phyloP scores from a whole-genome alignment of 306 rosid genomes.

The Urtica urens region DNA sequence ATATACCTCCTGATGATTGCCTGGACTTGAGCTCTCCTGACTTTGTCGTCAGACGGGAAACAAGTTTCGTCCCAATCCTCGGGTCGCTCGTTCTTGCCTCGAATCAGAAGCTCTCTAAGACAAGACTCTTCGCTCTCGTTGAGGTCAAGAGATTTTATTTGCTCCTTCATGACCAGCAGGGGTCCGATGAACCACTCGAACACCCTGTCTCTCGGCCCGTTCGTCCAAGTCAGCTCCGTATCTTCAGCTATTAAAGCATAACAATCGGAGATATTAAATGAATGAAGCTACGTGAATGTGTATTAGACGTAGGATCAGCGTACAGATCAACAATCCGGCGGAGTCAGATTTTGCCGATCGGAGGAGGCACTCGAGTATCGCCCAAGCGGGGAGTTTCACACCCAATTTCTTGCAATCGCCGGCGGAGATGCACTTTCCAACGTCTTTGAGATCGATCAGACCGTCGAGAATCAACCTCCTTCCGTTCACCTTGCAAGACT shows the following conservation, averaged over 20 bases:
- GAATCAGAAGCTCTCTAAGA: conserved; percentile 45
- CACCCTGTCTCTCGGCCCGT: conserved; percentile 51
- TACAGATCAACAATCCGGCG: conserved; percentile 65
- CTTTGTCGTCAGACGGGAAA: conserved; percentile 41
- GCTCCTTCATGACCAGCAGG: conserved; percentile 63
- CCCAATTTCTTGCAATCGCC: conserved; percentile 46
- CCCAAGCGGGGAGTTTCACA: conserved; percentile 70
- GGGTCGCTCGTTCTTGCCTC: conserved; percentile 48
- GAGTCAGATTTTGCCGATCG: conserved; percentile 54
- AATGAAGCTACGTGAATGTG: background rate
- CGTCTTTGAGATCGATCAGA: conserved; percentile 34
- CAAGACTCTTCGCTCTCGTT: conserved; percentile 45
- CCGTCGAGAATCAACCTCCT: conserved; percentile 44
- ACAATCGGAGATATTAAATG: background rate
- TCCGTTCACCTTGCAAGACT: conserved; percentile 62
- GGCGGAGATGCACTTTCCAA: conserved; percentile 54
- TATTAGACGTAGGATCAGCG: conserved; percentile 9
- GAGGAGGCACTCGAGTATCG: conserved; percentile 64
- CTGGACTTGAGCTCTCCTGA: conserved; percentile 71
- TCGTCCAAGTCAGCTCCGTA: conserved; percentile 45
- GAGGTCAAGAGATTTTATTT: conserved; percentile 40
- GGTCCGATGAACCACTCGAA: conserved; percentile 83
- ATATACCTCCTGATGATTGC: conserved; percentile 63
- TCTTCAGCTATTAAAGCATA: conserved; percentile 61
- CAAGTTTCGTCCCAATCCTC: conserved; percentile 57